phyloP scores from a whole-genome alignment of 495 filamentous ascomycete species.

The Hypoxylon lienhwacheense region DNA sequence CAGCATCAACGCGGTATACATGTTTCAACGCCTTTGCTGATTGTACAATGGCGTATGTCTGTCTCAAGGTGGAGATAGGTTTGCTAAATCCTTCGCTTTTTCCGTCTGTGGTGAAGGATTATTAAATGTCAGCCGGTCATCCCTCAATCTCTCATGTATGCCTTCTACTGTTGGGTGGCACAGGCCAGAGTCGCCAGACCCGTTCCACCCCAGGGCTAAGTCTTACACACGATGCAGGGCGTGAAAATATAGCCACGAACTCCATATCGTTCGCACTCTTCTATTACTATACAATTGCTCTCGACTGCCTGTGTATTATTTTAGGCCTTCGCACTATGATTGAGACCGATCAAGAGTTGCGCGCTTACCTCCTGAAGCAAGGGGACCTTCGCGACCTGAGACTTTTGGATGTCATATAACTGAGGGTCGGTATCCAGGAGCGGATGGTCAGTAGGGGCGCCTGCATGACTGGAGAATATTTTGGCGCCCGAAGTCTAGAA shows the following conservation, averaged over 20 bases:
- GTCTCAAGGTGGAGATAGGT: conserved; percentile 46
- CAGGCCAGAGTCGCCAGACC: too few species aligned
- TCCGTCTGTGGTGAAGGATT: conserved; percentile 38
- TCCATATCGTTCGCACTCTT: conserved; percentile 41
- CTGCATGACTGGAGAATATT: conserved; percentile 35
- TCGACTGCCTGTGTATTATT: conserved; percentile 32
- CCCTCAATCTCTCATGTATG: not conserved
- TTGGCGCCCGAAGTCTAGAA: conserved; percentile 38
- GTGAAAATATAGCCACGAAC: conserved; percentile 52
- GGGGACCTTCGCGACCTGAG: conserved; percentile 1
- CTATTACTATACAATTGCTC: conserved; percentile 45
- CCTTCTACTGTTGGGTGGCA: too few species aligned
- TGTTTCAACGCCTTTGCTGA: conserved; percentile 42
- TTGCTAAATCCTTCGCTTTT: conserved; percentile 53
- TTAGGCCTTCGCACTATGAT: conserved; percentile 3
- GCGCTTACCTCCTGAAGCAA: not conserved
- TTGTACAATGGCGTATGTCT: conserved; percentile 51
- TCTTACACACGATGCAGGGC: conserved; percentile 50
- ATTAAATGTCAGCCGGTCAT: not conserved
- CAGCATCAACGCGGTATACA: conserved; percentile 45
- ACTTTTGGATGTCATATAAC: conserved; percentile 49
- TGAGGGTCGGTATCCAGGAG: conserved; percentile 48
- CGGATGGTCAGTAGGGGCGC: conserved; percentile 39
- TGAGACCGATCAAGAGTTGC: not conserved
- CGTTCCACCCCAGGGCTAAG: not conserved